phyloP scores from a whole-genome alignment of 495 filamentous ascomycete genomes.

The Cercophora sp. region DNA sequence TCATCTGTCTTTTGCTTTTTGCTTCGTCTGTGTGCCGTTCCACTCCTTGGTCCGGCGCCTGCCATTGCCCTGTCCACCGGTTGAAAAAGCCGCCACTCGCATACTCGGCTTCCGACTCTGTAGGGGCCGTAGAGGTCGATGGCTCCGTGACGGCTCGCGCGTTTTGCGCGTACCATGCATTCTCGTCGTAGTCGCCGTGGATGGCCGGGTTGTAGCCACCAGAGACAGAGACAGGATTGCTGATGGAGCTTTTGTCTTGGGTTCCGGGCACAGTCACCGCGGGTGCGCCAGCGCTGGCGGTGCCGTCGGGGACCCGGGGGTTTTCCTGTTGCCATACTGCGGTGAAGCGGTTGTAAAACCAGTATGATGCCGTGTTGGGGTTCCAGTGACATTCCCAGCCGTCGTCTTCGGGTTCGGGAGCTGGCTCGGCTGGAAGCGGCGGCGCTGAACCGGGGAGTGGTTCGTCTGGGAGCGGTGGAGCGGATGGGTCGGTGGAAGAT shows the following conservation, averaged over 20 bases:
- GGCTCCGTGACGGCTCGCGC: constrained; percentile 13
- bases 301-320: constrained; percentile 62
- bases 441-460: constrained; percentile 28
- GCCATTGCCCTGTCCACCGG: constrained; percentile 86
- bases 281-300: constrained; percentile 18
- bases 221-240: constrained; percentile 32
- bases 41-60: constrained; percentile 57
- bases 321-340: constrained; percentile 81
- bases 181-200: constrained; percentile 93
- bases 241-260: constrained; percentile 19
- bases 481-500: background rate
- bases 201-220: constrained; percentile 93
- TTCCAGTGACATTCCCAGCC: constrained; percentile 91
- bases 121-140: background rate
- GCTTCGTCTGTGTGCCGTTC: constrained; percentile 79
- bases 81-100: constrained; percentile 75
- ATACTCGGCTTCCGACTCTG: constrained; percentile 44
- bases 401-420: constrained; percentile 57
- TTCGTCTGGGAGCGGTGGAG: constrained; percentile 28
- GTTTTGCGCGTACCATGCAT: constrained; percentile 79
- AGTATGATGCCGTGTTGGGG: constrained; percentile 62
- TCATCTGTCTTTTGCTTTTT: constrained; percentile 85
- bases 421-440: constrained; percentile 37
- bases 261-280: constrained; percentile 29
- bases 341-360: constrained; percentile 87